phyloP scores from a whole-genome alignment of 2,329 filamentous ascomycete genomes.

The Botrytis sinoallii region DNA sequence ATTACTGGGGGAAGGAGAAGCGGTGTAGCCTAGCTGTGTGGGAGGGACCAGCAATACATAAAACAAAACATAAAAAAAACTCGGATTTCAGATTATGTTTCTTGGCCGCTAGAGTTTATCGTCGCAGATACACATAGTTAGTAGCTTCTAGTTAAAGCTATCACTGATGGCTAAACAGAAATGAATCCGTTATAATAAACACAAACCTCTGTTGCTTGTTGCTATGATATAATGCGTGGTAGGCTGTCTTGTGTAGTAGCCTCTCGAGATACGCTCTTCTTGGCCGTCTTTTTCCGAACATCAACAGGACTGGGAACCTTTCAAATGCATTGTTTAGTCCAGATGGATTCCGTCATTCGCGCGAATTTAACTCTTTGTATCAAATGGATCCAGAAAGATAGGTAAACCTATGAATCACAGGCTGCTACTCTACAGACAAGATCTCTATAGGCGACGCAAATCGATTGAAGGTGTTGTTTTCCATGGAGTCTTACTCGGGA shows the following conservation, averaged over 20 bases:
- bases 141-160: neutral
- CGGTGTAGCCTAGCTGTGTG: neutral
- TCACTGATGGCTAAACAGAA: conserved; percentile 12
- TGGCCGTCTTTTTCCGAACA: neutral
- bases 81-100: conserved; percentile 15
- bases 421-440: neutral
- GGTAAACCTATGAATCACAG: neutral
- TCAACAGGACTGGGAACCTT: neutral
- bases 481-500: neutral
- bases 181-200: conserved; percentile 19
- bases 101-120: conserved; percentile 8
- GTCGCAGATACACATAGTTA: conserved; percentile 1
- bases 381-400: neutral
- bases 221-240: neutral
- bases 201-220: neutral
- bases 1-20: conserved; percentile 13
- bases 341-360: neutral
- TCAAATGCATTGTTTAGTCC: no score
- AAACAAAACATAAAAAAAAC: conserved; percentile 18
- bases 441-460: neutral
- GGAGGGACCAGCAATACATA: conserved; percentile 3
- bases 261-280: neutral
- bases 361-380: neutral
- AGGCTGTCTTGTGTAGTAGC: neutral
- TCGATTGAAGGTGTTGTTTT: neutral